These are phyloP conservation scores for Fraxinus albicans DNA, from an alignment of 305 asterid genomes.

Conservation along the genomic window DNA sequence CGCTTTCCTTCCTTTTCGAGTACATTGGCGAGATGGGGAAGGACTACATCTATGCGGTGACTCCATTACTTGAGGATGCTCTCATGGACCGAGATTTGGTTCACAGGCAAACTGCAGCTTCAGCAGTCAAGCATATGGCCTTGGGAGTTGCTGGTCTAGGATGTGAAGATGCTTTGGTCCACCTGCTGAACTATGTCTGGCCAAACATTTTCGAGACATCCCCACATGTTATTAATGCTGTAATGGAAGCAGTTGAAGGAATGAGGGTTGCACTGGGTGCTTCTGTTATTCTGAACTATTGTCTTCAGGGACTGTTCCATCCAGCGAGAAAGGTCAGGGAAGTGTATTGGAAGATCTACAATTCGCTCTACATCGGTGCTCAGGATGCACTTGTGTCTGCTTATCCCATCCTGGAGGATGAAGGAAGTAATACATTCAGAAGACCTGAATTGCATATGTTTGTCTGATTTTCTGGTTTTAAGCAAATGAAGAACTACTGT, in stretches of 20 bases:
- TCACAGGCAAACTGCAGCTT: constrained; percentile 93
- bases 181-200: constrained; percentile 86
- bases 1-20: constrained; percentile 86
- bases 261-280: constrained; percentile 97
- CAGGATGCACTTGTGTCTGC: constrained; percentile 95
- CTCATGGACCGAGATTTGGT: constrained; percentile 92
- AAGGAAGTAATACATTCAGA: constrained; percentile 51
- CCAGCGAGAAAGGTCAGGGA: constrained; percentile 97
- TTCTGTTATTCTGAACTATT: constrained; percentile 72
- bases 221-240: constrained; percentile 95
- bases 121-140: constrained; percentile 95
- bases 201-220: constrained; percentile 95
- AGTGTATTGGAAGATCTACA: constrained; percentile 95
- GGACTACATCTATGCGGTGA: constrained; percentile 92
- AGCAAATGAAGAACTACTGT: background rate
- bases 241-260: constrained; percentile 93
- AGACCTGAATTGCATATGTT: constrained; percentile 64
- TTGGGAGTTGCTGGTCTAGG: constrained; percentile 93
- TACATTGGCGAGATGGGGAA: constrained; percentile 99
- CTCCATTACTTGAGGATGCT: constrained; percentile 95
- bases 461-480: constrained; percentile 36
- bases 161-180: constrained; percentile 93
- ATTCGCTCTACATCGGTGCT: constrained; percentile 80
- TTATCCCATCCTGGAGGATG: constrained; percentile 84
- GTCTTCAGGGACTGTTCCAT: constrained; percentile 97